Evolutionary conservation across 2,329 filamentous ascomycete species (phyloP), one percentile per base, ranked within the genome.

Genomic region (Fonsecaea nubica): DNA sequence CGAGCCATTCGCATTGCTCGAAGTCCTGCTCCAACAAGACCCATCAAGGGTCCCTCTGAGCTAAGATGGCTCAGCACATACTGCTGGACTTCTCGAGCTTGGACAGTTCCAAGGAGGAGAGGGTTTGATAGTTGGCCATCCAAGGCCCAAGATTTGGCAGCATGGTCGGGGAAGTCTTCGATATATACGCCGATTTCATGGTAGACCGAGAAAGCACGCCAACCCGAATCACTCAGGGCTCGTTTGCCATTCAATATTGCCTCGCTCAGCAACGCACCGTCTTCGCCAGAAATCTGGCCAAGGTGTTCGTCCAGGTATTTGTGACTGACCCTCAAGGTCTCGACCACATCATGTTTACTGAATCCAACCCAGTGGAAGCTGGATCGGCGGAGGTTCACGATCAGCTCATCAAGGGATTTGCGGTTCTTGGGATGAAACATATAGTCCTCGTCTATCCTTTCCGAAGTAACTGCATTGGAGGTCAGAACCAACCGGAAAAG

Each of bases 361-460:
- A 90, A 93, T 56, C 93, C 93, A 0, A 90, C 90, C 79, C 92
- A 93, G 77, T 94, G 96, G 74, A 97, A 96, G 57, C 91, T 92
- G 6, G 92, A 89, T 74, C 95, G 90, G 18, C 92, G 87, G 53
- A 97, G 77, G 74, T 97, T 97, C 63, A 84, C 85, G 4, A 96
- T 89, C 1, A 96, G 81, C 61, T 87, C 82, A 32, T 89, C 80
- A 12, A 96, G 80, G 45, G 85, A 84, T 68, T 88, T 89, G 35
- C 86, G 81, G 72, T 93, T 93, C 12, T 85, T 87, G 0, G 87
- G 85, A 72, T 97, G 91, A 72, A 97, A 97, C 69, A 98, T 90
- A 75, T 97, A 97, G 75, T 97, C 93, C 63, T 86, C 83, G 72
- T 94, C 94, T 0, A 86, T 88, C 10, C 93, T 84, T 74, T 97